Conservation (phyloP, 179 eudicot species). For the Monotropa hypopitys region DNA sequence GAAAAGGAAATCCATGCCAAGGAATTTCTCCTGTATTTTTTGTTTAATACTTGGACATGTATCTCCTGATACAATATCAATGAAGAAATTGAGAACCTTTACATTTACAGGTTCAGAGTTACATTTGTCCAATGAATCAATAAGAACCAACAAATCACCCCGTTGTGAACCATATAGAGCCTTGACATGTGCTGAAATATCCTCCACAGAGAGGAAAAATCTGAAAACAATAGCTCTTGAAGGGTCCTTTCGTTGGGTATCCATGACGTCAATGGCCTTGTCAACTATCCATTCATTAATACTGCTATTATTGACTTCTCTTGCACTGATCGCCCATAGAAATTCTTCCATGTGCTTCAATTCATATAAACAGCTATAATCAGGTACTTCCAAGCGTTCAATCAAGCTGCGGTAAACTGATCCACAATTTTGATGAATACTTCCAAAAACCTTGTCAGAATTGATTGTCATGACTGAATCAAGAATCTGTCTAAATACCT, state of each 20-base stretch:
- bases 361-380: constrained; percentile 47
- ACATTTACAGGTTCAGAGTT: constrained; percentile 57
- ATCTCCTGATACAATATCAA: constrained; percentile 60
- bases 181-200: constrained; percentile 34
- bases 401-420: constrained; percentile 41
- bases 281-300: constrained; percentile 36
- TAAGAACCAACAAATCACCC: constrained; percentile 64
- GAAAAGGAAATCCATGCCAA: constrained; percentile 44
- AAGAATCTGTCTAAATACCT: constrained; percentile 49
- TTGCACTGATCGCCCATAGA: constrained; percentile 28
- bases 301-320: constrained; percentile 21
- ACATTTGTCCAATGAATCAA: constrained; percentile 68
- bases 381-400: constrained; percentile 44
- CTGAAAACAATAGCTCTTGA: constrained; percentile 35
- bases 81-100: constrained; percentile 65
- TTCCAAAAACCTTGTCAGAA: constrained; percentile 57
- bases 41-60: constrained; percentile 39
- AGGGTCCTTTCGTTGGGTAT: constrained; percentile 42
- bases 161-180: constrained; percentile 53
- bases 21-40: constrained; percentile 55
- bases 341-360: constrained; percentile 65
- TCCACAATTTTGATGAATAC: constrained; percentile 54
- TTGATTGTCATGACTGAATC: constrained; percentile 55
- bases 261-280: constrained; percentile 26
- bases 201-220: constrained; percentile 52